Conservation (phyloP, 2,329 filamentous ascomycete genomes). For the Colletotrichum sp. region DNA sequence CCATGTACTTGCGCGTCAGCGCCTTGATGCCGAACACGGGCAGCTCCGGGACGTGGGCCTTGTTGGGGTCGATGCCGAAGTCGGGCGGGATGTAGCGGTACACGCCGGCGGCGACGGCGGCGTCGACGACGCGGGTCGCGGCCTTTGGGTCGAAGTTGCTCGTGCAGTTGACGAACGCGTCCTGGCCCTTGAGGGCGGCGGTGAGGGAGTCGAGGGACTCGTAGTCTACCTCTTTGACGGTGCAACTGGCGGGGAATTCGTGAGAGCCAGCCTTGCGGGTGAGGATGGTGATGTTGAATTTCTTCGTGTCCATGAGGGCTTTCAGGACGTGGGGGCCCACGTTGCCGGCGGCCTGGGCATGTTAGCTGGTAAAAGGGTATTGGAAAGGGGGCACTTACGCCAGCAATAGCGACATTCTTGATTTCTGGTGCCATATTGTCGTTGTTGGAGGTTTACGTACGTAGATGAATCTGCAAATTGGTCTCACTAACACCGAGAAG, state of each 20-base stretch:
- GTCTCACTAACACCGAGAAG: too few relatives aligned
- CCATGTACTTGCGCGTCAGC: slow-evolving; percentile 19
- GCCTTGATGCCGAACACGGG: slow-evolving; percentile 26
- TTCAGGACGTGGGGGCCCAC: slow-evolving; percentile 37
- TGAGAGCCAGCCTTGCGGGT: slow-evolving; percentile 50
- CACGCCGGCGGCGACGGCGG: slow-evolving; percentile 63
- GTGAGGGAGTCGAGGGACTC: slow-evolving; percentile 52
- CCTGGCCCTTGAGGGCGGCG: slow-evolving; percentile 57
- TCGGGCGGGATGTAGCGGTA: slow-evolving; percentile 68
- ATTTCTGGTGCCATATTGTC: slow-evolving; percentile 23
- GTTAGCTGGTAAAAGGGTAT: background rate
- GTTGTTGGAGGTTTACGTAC: too few relatives aligned
- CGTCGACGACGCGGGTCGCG: slow-evolving; percentile 54
- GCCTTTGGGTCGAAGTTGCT: slow-evolving; percentile 41
- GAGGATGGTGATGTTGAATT: slow-evolving; percentile 57
- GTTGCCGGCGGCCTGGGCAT: slow-evolving; percentile 31
- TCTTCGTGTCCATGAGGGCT: slow-evolving; percentile 31
- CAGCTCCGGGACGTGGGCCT: slow-evolving; percentile 16
- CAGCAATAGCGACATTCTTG: slow-evolving; percentile 42
- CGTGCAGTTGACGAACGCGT: slow-evolving; percentile 53
- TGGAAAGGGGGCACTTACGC: slow-evolving; percentile 26
- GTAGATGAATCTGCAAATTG: too few relatives aligned
- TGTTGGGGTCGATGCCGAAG: slow-evolving; percentile 46
- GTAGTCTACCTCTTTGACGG: slow-evolving; percentile 53
- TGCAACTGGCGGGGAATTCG: slow-evolving; percentile 38